Evolutionary conservation across 495 filamentous ascomycete species (phyloP), one percentile per base, ranked within the genome.

Genomic region (Penicillium turbatum): DNA sequence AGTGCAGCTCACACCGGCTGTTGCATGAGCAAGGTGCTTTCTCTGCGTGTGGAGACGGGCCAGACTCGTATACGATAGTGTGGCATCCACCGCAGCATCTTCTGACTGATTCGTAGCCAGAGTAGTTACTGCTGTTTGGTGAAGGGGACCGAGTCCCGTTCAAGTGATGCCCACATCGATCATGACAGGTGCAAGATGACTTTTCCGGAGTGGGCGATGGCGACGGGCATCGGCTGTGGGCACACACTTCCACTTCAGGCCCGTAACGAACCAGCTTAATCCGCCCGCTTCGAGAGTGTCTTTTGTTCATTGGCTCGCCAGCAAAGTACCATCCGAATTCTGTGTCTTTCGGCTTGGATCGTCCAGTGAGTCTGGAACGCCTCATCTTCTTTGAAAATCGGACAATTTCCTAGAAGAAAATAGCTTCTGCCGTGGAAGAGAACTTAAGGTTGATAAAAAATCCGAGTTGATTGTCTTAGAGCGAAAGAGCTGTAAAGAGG

Each of bases 241-340:
- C 26, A 39, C 47, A 49, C 3, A 24, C 12, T 27, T 39, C 47
- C n/a, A 10, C 38, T 3, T 49, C 47, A 13, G 47, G 35, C 24
- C 32, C 34, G 1, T 38, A 49, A 9, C 47, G 47, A 16, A 49
- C 26, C 24, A 49, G 35, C 10, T 26, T 38, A 21, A 49, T 49
- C 38, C 32, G 35, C 3, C 35, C 15, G 15, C 47, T 19, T 17
- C 47, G 7, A 29, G 47, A 12, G 3, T 16, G 21, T 35, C 13
- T 42, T 16, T 43, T 43, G 13, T 49, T 21, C 47, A 51, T 51
- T 27, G 38, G 38, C 19, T 51, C 19, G 7, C 38, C 38, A 13
- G 47, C 47, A 13, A 49, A 49, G 35, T 49, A 49, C 49, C 49
- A 51, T 26, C 21, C 30, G 7, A 35, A 35, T 12, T 34, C n/a